Percentiles rank a stretch among this genome's conserved stretches.
Evolutionary conservation across 805 yeast genomes (phyloP).

Genomic region (Sugiyamaella boreocaroliniensis): DNA sequence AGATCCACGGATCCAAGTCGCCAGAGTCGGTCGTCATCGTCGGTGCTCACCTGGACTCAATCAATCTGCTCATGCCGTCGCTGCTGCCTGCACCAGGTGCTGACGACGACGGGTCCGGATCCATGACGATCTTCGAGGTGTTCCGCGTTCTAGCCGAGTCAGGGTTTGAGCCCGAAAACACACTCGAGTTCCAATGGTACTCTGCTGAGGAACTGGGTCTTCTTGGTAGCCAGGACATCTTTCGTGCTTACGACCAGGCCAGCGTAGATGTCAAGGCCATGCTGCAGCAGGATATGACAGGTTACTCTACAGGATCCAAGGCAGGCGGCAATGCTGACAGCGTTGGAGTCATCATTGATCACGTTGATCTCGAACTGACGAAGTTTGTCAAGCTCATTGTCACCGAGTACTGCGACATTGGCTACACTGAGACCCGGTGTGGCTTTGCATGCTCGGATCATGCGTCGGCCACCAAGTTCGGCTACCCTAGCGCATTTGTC

Average conservation of each 20-base stretch:
- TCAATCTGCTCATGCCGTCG: conserved; percentile 65
- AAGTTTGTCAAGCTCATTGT: conserved; percentile 57
- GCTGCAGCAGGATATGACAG: conserved; percentile 96
- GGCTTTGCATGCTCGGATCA: conserved; percentile 66
- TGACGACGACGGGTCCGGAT: conserved; percentile 90
- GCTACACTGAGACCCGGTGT: conserved; percentile 68
- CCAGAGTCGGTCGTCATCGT: conserved; percentile 55
- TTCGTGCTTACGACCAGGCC: conserved; percentile 44
- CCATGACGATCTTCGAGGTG: conserved; percentile 69
- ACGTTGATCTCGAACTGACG: conserved; percentile 49
- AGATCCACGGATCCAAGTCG: conserved; percentile 36
- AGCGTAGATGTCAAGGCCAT: conserved; percentile 60
- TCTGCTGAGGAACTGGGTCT: conserved; percentile 93
- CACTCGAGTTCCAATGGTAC: conserved; percentile 89
- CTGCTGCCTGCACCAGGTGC: conserved; percentile 82
- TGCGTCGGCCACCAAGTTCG: too few species aligned
- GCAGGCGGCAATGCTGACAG: conserved; percentile 51
- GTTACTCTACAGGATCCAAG: conserved; percentile 50
- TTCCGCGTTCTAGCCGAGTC: conserved; percentile 51
- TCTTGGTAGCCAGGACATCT: conserved; percentile 77
- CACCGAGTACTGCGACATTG: conserved; percentile 55
- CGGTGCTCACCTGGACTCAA: conserved; percentile 87
- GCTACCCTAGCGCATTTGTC: conserved; percentile 39
- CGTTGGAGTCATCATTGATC: conserved; percentile 77
- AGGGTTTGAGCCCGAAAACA: conserved; percentile 52